Evolutionary conservation across 768 basidiomycete genomes (phyloP), one percentile per base, ranked within the genome.

Genomic region (Suillus paluster): DNA sequence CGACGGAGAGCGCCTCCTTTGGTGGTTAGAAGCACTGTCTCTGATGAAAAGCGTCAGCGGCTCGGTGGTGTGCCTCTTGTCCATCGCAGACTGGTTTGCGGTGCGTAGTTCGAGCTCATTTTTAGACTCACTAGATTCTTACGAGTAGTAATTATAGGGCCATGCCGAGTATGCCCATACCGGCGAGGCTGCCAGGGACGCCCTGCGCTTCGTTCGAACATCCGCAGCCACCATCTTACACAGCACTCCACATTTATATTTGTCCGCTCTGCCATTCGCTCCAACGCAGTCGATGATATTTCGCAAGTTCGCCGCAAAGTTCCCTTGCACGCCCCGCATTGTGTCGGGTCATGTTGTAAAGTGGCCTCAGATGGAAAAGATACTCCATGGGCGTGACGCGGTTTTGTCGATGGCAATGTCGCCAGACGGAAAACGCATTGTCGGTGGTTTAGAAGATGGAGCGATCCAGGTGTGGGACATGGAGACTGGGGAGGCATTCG

Each of bases 211-310:
- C 53, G 55, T 69, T 14, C 23, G 46, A n/a, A 39, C 48, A 2
- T 71, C 68, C 39, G 46, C 10, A 11, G 30, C 19, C 27, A 30
- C 58, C 8, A 67, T 70, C 6, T 21, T 58, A 25, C 59, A 68
- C 27, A 67, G 64, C 62, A 63, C 60, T 11, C 70, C 68, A 4
- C 71, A 72, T 46, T 63, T 71, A 12, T 71, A 71, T 59, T 14
- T 71, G 12, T 71, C 69, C n/a, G 69, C 65, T 0, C 42, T 72
- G 17, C 68, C 70, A 23, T 71, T 72, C 57, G 50, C 64, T 23
- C 70, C 69, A 44, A 23, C 34, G 21, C 44, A 60, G 76, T 79
- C 19, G 64, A 19, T 1, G 33, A n/a, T 57, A 23, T 39, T 19
- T 15, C 5, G 5, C 4, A 69, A 38, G 71, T 74, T 67, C 67